A percentile compares a stretch with the other conserved stretches of the same genome.
These are phyloP conservation scores for Sclerotinia borealis DNA, from an alignment of 2,329 filamentous ascomycete genomes.

Conservation along the genomic window DNA sequence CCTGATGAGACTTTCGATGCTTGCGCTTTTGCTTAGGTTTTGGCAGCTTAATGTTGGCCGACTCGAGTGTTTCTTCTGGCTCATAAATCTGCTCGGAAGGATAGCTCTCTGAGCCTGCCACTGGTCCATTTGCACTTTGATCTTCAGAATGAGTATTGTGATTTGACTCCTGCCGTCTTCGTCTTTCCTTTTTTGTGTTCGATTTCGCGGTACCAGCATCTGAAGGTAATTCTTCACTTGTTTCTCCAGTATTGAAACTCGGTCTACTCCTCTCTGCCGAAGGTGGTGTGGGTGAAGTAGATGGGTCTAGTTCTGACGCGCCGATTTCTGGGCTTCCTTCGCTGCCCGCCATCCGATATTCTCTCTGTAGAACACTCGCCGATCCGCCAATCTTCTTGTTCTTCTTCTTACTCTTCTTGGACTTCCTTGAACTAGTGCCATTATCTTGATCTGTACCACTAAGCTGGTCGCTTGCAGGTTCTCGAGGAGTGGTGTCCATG, in stretches of 20 bases:
- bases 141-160: background rate
- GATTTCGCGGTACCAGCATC: background rate
- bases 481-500: background rate
- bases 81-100: background rate
- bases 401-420: conserved; percentile 2
- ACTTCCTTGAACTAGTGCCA: background rate
- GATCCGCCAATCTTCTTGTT: background rate
- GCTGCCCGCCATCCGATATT: background rate
- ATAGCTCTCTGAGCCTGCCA: background rate
- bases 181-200: background rate
- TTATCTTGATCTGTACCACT: background rate
- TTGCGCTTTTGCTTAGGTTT: background rate
- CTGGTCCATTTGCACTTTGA: background rate
- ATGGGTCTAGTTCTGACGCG: background rate
- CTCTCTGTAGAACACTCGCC: conserved; percentile 1
- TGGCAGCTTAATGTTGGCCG: background rate
- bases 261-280: background rate
- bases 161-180: background rate
- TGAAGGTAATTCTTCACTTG: background rate
- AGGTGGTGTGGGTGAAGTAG: background rate
- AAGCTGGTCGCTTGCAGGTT: background rate
- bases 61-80: background rate
- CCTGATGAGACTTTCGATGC: background rate
- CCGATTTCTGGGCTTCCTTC: background rate
- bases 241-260: background rate